phyloP scores from a whole-genome alignment of 805 yeast species.

The Yarrowia sp. region DNA sequence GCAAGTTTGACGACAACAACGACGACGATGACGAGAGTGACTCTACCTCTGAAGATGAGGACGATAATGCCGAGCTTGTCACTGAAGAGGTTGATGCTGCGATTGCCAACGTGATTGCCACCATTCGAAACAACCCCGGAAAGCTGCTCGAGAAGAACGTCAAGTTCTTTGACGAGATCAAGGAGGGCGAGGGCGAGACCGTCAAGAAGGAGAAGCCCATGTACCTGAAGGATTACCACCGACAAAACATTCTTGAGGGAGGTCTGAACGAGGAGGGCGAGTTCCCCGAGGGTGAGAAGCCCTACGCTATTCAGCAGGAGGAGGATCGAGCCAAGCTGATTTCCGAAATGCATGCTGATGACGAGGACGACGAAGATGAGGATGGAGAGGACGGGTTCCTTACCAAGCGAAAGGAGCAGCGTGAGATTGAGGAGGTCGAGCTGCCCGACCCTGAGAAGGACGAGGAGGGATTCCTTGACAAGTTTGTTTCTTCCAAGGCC shows the following conservation, averaged over 20 bases:
- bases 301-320: constrained; percentile 75
- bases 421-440: constrained; percentile 49
- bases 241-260: constrained; percentile 79
- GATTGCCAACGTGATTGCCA: constrained; percentile 70
- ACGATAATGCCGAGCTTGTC: constrained; percentile 85
- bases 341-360: constrained; percentile 69
- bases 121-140: constrained; percentile 72
- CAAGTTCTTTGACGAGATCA: constrained; percentile 76
- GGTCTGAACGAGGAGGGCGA: constrained; percentile 61
- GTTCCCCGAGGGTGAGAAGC: constrained; percentile 60
- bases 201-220: constrained; percentile 69
- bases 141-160: constrained; percentile 69
- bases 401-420: constrained; percentile 61
- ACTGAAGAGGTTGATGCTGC: constrained; percentile 87
- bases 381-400: constrained; percentile 59
- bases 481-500: constrained; percentile 77
- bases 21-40: constrained; percentile 65
- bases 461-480: constrained; percentile 72
- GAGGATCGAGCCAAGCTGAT: constrained; percentile 79
- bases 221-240: constrained; percentile 89
- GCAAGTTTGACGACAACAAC: constrained; percentile 46
- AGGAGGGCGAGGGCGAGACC: constrained; percentile 49
- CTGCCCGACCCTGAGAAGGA: constrained; percentile 74
- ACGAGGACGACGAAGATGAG: constrained; percentile 55
- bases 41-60: constrained; percentile 59